These are phyloP conservation scores for Alternaria solani DNA, from an alignment of 2,329 filamentous ascomycete species.

Conservation along the genomic window DNA sequence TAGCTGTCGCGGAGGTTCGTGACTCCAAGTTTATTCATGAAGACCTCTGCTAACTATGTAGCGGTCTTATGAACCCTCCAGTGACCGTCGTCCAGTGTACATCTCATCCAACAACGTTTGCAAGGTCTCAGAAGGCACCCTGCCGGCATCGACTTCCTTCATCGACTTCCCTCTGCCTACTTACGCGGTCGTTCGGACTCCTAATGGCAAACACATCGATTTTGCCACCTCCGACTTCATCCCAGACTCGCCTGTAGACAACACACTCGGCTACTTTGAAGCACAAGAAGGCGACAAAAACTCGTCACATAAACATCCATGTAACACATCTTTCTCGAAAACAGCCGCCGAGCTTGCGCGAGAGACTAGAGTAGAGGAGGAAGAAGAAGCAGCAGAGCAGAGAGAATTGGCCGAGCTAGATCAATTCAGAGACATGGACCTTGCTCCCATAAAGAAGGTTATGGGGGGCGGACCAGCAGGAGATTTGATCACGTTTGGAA, in stretches of 20 bases:
- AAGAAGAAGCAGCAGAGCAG: conserved; percentile 13
- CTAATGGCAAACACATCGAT: conserved; percentile 12
- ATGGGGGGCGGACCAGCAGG: conserved; percentile 22
- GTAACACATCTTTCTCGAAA: conserved; percentile 32
- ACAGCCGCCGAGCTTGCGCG: conserved; percentile 28
- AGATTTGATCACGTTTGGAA: conserved; percentile 25
- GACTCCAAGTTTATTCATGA: neutral
- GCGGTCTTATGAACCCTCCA: neutral
- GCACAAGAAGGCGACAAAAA: conserved; percentile 22
- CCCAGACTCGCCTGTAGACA: conserved; percentile 26
- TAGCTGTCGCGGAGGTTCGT: neutral
- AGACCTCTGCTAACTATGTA: neutral
- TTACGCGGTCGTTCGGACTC: neutral
- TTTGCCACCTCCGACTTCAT: conserved; percentile 10
- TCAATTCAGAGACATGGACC: conserved; percentile 29
- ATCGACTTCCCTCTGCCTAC: neutral
- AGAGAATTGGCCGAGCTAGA: conserved; percentile 12
- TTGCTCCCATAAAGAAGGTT: conserved; percentile 31
- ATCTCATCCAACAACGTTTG: neutral
- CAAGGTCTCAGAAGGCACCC: conserved; percentile 1
- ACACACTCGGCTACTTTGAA: conserved; percentile 30
- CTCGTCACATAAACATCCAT: conserved; percentile 22
- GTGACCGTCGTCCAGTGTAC: neutral
- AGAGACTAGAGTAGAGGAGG: conserved; percentile 18
- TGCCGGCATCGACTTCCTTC: neutral